phyloP scores from a whole-genome alignment of 2,329 filamentous ascomycete species.

The Aspergillus ochraceus region DNA sequence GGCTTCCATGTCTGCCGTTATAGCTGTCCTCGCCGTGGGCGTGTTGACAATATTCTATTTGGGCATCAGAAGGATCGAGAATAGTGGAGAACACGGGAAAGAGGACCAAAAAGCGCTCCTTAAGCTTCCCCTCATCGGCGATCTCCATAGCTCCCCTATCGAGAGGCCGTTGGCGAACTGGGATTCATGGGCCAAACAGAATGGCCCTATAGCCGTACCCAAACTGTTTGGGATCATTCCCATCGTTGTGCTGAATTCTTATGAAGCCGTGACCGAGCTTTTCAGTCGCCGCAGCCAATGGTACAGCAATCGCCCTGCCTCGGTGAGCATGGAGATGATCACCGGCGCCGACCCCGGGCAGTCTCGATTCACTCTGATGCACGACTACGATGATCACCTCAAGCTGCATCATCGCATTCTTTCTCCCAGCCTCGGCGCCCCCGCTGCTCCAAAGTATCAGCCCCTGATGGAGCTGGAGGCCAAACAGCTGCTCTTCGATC shows the following conservation, averaged over 20 bases:
- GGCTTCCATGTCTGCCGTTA: background rate
- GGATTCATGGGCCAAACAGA: slow-evolving; percentile 34
- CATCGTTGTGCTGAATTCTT: slow-evolving; percentile 40
- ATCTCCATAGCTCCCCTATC: slow-evolving; percentile 30
- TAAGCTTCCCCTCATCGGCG: slow-evolving; percentile 32
- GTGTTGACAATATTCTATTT: slow-evolving; percentile 11
- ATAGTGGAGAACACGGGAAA: background rate
- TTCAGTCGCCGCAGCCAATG: slow-evolving; percentile 42
- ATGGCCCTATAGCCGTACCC: slow-evolving; percentile 36
- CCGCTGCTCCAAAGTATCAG: slow-evolving; percentile 49
- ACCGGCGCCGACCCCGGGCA: slow-evolving; percentile 19
- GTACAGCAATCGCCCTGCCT: slow-evolving; percentile 42
- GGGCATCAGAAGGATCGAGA: background rate
- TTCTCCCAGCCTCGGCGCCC: slow-evolving; percentile 51
- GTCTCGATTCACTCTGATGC: slow-evolving; percentile 41
- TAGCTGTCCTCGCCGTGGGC: slow-evolving; percentile 2
- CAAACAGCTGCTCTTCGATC: slow-evolving; percentile 44
- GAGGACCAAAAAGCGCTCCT: slow-evolving; percentile 6
- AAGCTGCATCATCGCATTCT: slow-evolving; percentile 47
- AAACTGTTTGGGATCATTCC: slow-evolving; percentile 34
- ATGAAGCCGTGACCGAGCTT: slow-evolving; percentile 39
- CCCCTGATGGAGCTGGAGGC: slow-evolving; percentile 54
- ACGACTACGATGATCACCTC: slow-evolving; percentile 54
- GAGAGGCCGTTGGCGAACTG: slow-evolving; percentile 30
- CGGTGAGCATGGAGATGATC: slow-evolving; percentile 43